Conservation (phyloP, 192 early-diverging fungal species). For the Phlyctochytrium bullatum region DNA sequence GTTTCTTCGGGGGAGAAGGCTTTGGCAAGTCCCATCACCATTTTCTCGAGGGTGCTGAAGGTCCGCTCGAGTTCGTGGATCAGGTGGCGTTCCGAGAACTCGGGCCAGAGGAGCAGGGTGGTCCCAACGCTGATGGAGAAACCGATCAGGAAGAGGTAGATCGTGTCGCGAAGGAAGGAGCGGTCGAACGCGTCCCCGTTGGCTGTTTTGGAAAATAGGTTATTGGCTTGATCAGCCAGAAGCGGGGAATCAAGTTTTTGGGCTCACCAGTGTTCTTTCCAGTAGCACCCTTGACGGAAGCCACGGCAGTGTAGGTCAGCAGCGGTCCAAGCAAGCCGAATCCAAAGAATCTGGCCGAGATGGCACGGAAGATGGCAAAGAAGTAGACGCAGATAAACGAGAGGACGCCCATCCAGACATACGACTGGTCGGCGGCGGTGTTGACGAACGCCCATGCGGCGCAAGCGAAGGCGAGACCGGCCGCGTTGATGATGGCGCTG, state of each 20-base stretch:
- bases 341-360: neutral
- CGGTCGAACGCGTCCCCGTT: neutral
- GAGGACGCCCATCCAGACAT: neutral
- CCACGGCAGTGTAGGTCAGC: neutral
- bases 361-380: neutral
- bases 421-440: neutral
- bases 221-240: neutral
- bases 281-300: neutral
- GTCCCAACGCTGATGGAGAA: neutral
- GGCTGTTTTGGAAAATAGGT: neutral
- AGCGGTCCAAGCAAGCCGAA: neutral
- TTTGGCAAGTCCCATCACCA: neutral
- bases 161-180: constrained; percentile 2
- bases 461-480: neutral
- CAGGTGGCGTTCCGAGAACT: neutral
- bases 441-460: neutral
- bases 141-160: constrained; percentile 1
- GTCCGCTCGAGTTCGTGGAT: neutral
- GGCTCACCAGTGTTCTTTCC: neutral
- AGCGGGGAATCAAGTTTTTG: no score
- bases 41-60: neutral
- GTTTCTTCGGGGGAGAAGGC: neutral
- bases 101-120: neutral
- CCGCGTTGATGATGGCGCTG: neutral
- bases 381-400: neutral